Evolutionary conservation across 2,329 filamentous ascomycete genomes (phyloP), one percentile per base, ranked within the genome.

Genomic region (Achaetomium macrosporum): DNA sequence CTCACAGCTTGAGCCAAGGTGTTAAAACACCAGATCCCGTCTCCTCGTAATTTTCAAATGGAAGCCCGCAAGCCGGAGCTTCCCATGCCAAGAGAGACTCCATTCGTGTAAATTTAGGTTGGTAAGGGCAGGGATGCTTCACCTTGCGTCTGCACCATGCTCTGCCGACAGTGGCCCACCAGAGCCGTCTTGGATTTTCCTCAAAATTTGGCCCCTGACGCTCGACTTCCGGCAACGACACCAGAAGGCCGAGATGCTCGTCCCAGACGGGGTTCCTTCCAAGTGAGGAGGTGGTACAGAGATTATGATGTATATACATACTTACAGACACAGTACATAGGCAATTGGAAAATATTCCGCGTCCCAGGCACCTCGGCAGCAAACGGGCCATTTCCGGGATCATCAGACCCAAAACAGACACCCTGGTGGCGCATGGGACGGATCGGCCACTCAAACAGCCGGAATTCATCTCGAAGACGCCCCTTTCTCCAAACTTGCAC

Each of bases 401-500:
- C 47, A 19, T 20, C 39, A 16, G 15, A 51, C 43, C 52, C 43
- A 47, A 50, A 42, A 47, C 51, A 17, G 33, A 12, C 9, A 33
- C 31, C 40, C 40, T 45, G 20, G 16, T 29, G 42, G 12, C 19
- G 44, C 44, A 48, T 48, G 40, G 48, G 44, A 45, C 8, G 42
- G 53, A 52, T 56, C 46, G 53, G 40, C 53, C 50, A 47, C 50
- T 45, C 42, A 52, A 57, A 51, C 54, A 49, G 44, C 44, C 41
- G 49, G 51, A 48, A 52, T 44, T 54, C 53, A 53, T 47, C 50
- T 45, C 47, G 50, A 42, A 51, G 40, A 49, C 25, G 25, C 25
- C 42, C 57, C 51, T 48, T 57, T 46, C 47, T 47, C 15, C 15
- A 20, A 54, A 37, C 57, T 57, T 25, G 25, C 25, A 25, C 54